Base-by-base conservation (phyloP, 352 stramenopile genomes). In the Pythium volutum region DNA sequence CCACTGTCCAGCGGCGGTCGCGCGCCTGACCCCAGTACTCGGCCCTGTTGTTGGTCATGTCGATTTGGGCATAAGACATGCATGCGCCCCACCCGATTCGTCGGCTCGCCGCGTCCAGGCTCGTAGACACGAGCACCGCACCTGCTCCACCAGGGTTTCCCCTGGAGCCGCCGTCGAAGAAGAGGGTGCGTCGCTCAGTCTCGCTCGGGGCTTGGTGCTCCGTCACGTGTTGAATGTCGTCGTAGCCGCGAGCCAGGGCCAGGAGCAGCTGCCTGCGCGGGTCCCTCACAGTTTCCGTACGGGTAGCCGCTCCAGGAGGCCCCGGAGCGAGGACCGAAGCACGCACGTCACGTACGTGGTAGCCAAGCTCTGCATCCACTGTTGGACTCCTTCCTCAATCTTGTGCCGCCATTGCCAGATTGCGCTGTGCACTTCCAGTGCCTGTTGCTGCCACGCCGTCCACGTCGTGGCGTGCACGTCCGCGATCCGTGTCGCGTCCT, bases 381-480 rank as follows among this genome's bases (percentile, higher is more conserved):
- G 47, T 26, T 54, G 47, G 16, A 27, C 29, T 16, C 29, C 29
- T 26, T 54, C 29, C 3, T 54, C 27, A 27, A 54, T 54, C 3
- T 38, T 23, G 27, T 54, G 29, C 1, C 47, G 26, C 47, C 47
- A 54, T 25, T 18, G 10, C 26, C 47, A 39, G 4, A 54, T 54
- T 5, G 22, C 47, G 16, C 1, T 27, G n/a, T 27, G 41, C 15
- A 41, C 18, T 15, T 25, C 29, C 3, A 54, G 47, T n/a, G 38
- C 47, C 29, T 54, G 47, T 15, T 54, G 47, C 18, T 54, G 47
- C 47, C 47, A 54, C 29, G 27, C 47, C 4, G 27, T 54, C 38
- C 23, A 25, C 25, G 15, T 3, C 14, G 46, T 38, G 25, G 1
- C 25, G 46, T 52, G 46, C 46, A 52, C 18, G 6, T 4, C 11